phyloP scores from a whole-genome alignment of 805 yeast species.

The Wickerhamiella azymoides region DNA sequence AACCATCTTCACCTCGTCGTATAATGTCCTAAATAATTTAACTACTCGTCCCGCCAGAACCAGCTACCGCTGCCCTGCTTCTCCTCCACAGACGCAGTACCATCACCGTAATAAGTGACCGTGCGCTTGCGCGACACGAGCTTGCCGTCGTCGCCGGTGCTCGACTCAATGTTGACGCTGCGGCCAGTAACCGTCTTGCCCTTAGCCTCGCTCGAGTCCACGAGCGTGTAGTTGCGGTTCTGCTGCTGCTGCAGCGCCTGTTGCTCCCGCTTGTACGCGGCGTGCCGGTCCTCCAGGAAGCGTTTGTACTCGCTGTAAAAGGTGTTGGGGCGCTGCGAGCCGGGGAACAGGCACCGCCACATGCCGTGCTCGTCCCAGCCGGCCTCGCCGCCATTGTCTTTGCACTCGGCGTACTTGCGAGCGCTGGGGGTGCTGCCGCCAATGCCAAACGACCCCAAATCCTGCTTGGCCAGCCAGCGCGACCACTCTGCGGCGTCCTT shows the following conservation, averaged over 20 bases:
- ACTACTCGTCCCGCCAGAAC: slow-evolving; percentile 20
- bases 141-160: slow-evolving; percentile 21
- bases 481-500: not conserved
- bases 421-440: not conserved
- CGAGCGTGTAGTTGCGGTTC: not conserved
- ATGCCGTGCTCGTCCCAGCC: slow-evolving; percentile 76
- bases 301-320: slow-evolving; percentile 49
- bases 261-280: slow-evolving; percentile 31
- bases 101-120: slow-evolving; percentile 25
- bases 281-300: slow-evolving; percentile 52
- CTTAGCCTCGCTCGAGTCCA: slow-evolving; percentile 1
- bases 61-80: slow-evolving; percentile 15
- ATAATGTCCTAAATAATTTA: slow-evolving; percentile 2
- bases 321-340: slow-evolving; percentile 16
- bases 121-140: slow-evolving; percentile 20
- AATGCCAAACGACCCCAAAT: too few species aligned
- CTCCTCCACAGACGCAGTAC: slow-evolving; percentile 17
- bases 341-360: slow-evolving; percentile 86
- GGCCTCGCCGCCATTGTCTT: slow-evolving; percentile 49
- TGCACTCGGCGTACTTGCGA: slow-evolving; percentile 43
- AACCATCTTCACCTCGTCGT: not conserved
- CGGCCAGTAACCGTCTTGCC: slow-evolving; percentile 14
- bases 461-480: not conserved
- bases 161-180: slow-evolving; percentile 17
- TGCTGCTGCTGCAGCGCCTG: slow-evolving; percentile 4